Evolutionary conservation across 805 yeast species (phyloP), one percentile per base, ranked within the genome.

Genomic region (Tetrapisispora fleetii): DNA sequence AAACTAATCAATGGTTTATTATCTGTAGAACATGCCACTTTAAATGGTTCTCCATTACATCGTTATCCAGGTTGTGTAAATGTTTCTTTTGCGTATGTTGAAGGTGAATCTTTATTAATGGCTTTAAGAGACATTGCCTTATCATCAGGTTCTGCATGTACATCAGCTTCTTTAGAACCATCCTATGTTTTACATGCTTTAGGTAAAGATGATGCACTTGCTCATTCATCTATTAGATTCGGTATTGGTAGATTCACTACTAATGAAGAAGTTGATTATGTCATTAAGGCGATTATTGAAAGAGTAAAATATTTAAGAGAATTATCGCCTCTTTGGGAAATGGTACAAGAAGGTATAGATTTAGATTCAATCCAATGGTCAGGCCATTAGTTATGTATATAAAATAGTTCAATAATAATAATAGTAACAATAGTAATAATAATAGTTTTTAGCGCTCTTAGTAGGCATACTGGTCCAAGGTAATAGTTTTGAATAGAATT

Each of bases 311-410:
- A 88, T 70, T 77, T 93, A 64, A 80, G 99, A 69, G 91, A 89
- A 62, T 75, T 93, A 70, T 81, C 93, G 50, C 99, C 99, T 44
- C 74, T 93, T 59, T 93, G 98, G 98, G 99, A 93, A 72, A 90
- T 93, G 98, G 96, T 88, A 50, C 96, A 93, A 69, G 98, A 93
- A 56, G 99, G 99, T 57, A 91, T 93, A 60, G 99, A 93, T 64
- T 74, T 93, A 66, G 78, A 84, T 62, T 77, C 95, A 33, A 93
- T 93, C 60, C 95, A 93, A 72, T 93, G 99, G 99, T 86, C 96
- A 51, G 98, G 96, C 55, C 99, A 93, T 70, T 93, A 68, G 67
- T 18, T 40, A 36, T 41, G 37, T 33, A 32, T 41, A 41, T 32
- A 41, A 32, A 30, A 14, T 17, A 32, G 32, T 32, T 32, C 45